A percentile compares a stretch with the other conserved stretches of the same genome.
Conservation (phyloP, 805 yeast genomes). For the Yarrowia sp. region DNA sequence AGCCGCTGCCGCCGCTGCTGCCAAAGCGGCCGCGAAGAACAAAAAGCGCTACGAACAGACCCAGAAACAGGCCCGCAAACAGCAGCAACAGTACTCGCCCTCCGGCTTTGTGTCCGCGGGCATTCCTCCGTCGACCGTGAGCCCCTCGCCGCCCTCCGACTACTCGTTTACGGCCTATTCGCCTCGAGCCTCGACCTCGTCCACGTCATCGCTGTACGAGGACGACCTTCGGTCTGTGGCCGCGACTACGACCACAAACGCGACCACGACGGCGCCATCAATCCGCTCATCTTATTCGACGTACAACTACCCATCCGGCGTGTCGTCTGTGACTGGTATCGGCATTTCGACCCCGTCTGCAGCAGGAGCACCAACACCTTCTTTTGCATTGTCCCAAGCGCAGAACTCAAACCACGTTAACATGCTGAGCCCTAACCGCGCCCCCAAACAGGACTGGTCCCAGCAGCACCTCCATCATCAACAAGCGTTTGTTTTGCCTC, state of each 20-base stretch:
- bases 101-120: not conserved
- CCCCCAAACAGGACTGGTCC: constrained; percentile 18
- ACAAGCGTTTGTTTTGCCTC: constrained; percentile 4
- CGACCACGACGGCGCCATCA: constrained; percentile 11
- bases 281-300: constrained; percentile 20
- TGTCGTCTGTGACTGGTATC: not conserved
- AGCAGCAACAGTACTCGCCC: not conserved
- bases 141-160: constrained; percentile 12
- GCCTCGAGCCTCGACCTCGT: not conserved
- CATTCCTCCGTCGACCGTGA: not conserved
- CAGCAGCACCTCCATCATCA: constrained; percentile 1
- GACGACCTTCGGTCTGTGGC: constrained; percentile 18
- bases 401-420: not conserved
- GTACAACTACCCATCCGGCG: not conserved
- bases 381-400: constrained; percentile 10
- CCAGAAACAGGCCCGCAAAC: constrained; percentile 16
- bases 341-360: not conserved
- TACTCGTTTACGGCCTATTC: not conserved
- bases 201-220: constrained; percentile 10
- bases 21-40: constrained; percentile 19
- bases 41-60: constrained; percentile 18
- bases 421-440: constrained; percentile 16
- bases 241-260: constrained; percentile 5
- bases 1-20: constrained; percentile 17
- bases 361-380: not conserved